A percentile compares a stretch with the other conserved stretches of the same genome.
Conservation (phyloP, 495 filamentous ascomycete genomes). For the Terfezia claveryi region DNA sequence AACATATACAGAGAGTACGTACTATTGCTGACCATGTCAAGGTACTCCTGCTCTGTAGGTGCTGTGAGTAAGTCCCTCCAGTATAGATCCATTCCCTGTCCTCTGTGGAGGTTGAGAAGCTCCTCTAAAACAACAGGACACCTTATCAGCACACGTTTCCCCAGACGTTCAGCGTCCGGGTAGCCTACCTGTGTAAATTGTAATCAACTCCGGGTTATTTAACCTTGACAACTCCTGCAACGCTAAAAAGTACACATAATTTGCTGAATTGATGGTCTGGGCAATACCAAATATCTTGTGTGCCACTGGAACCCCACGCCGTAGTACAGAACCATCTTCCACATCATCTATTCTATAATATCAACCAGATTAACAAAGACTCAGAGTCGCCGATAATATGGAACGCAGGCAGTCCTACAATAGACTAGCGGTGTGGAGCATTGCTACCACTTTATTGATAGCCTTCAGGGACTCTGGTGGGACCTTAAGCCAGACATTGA, state of each 20-base stretch:
- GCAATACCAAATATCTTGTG: constrained; percentile 88
- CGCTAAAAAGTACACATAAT: constrained; percentile 89
- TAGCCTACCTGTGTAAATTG: constrained; percentile 39
- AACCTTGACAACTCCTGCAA: constrained; percentile 63
- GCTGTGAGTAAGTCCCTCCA: constrained; percentile 90
- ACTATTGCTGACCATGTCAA: constrained; percentile 94
- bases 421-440: constrained; percentile 85
- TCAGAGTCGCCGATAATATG: too few relatives aligned
- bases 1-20: constrained; percentile 1
- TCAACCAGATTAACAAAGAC: too few relatives aligned
- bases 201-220: constrained; percentile 42
- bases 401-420: constrained; percentile 27
- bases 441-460: constrained; percentile 71
- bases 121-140: constrained; percentile 33
- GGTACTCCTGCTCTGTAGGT: constrained; percentile 86
- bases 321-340: constrained; percentile 61
- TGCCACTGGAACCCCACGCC: constrained; percentile 75
- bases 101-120: constrained; percentile 77
- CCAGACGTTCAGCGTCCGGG: neutral
- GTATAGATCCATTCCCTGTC: constrained; percentile 93
- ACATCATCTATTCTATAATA: constrained; percentile 65
- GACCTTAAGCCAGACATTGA: constrained; percentile 76
- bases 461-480: constrained; percentile 52
- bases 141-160: neutral
- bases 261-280: constrained; percentile 91